Base-by-base conservation (phyloP, 345 rosid species). In the Sisymbrium irio region DNA sequence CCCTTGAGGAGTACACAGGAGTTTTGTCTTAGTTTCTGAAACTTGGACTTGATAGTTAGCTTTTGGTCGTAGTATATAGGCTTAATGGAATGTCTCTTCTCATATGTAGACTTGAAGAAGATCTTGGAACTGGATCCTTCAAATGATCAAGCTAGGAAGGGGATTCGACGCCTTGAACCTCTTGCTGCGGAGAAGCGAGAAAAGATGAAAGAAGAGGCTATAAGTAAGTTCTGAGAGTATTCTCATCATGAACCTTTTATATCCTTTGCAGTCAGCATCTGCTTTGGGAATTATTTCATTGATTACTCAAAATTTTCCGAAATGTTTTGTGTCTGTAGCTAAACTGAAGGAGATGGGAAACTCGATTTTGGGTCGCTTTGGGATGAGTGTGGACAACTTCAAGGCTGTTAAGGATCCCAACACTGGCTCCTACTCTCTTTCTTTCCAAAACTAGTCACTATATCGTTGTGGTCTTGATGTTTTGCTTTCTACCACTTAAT, bases 161-260 rank as follows among this genome's bases (percentile, higher is more conserved):
- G 89, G 27, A 89, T 90, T 71, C 59, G 68, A 36, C 85, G 86
- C 7, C 79, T 95, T 86, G 92, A 90, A 75, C 98, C 98, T 46
- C 74, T 92, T 61, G 98, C 97, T 77, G 98, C 87, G 0, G 92
- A 84, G 63, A 90, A 95, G 80, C 80, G 92, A 77, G 98, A 92
- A 81, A 92, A 90, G 80, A 87, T 95, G 99, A 95, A 95, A 85
- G 97, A 92, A 75, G 99, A 95, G 85, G 93, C 92, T 92, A 82
- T 92, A 60, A 89, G 99, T 95, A 82, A 81, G 89, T 66, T 76
- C 35, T 9, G 36, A 35, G 40, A 37, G 7, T 61, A 6, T 36
- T 36, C 62, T 36, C 37, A 63, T 54, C 32, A 36, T 49, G 70
- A 27, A 53, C 20, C 28, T 60, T 54, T 37, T 2, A 9, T 55